A percentile compares a stretch with the other conserved stretches of the same genome.
Evolutionary conservation across 208 protist genomes (phyloP).

Genomic region (Acanthamoeba triangularis): DNA sequence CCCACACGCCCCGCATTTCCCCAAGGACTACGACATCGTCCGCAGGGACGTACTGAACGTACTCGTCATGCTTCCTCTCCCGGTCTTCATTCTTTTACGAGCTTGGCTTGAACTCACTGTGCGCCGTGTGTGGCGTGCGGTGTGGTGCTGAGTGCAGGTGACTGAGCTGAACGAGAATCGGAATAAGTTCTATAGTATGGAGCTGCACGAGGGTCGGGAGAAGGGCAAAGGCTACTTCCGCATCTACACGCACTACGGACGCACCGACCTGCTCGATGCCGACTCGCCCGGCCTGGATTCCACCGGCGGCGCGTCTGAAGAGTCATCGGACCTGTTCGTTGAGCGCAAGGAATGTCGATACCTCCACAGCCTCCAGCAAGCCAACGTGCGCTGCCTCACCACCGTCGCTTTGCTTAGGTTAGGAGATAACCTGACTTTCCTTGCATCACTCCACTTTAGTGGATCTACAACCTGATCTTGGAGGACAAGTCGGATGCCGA

Average conservation of each 20-base stretch:
- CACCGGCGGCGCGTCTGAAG: neutral
- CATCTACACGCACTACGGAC: slow-evolving; percentile 11
- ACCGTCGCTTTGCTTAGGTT: neutral
- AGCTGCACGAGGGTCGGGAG: neutral
- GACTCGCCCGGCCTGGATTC: neutral
- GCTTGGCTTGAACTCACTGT: neutral
- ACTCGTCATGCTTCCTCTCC: neutral
- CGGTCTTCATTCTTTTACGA: neutral
- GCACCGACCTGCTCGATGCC: neutral
- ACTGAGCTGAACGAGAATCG: slow-evolving; percentile 9
- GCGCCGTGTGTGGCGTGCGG: too few relatives aligned
- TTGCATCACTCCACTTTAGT: neutral
- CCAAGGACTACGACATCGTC: slow-evolving; percentile 14
- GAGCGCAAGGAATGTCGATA: slow-evolving; percentile 22
- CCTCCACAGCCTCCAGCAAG: neutral
- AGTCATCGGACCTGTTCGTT: neutral
- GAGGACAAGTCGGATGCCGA: slow-evolving; percentile 3
- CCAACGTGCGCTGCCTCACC: neutral
- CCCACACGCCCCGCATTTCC: neutral
- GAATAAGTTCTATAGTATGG: slow-evolving; percentile 48
- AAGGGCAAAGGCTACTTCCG: slow-evolving; percentile 1
- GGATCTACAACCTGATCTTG: slow-evolving; percentile 23
- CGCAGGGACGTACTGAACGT: neutral
- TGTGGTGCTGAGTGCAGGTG: neutral
- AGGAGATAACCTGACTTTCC: neutral